Conservation (phyloP, 805 yeast genomes). For the Wickerhamiella allomyrinae region DNA sequence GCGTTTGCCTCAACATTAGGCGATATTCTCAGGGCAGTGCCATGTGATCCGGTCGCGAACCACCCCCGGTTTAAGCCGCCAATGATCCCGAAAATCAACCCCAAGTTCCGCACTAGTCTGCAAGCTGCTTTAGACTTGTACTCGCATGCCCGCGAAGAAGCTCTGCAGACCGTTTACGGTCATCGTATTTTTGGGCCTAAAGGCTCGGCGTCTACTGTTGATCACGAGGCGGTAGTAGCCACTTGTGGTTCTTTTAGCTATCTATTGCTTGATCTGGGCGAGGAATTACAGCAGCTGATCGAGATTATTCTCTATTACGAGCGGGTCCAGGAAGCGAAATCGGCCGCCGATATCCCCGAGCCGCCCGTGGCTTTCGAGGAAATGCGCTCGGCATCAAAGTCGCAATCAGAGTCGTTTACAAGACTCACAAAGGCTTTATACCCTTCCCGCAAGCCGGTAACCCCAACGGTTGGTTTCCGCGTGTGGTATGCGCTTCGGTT, state of each 20-base stretch:
- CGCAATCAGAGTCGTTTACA: constrained; percentile 6
- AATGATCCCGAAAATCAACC: constrained; percentile 27
- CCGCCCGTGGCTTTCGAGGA: constrained; percentile 17
- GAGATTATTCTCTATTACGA: constrained; percentile 1
- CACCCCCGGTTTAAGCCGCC: constrained; percentile 40
- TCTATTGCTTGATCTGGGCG: constrained; percentile 46
- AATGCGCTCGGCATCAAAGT: not conserved
- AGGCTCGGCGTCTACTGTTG: constrained; percentile 28
- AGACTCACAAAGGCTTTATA: constrained; percentile 11
- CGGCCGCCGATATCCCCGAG: constrained; percentile 22
- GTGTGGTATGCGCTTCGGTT: constrained; percentile 31
- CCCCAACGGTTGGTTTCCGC: constrained; percentile 15
- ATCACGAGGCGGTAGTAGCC: constrained; percentile 72
- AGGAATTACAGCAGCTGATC: constrained; percentile 39
- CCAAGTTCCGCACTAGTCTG: constrained; percentile 30
- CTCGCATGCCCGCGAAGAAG: constrained; percentile 39
- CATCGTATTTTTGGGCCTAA: constrained; percentile 33
- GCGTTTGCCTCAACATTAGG: constrained; percentile 50
- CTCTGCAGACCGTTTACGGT: constrained; percentile 44
- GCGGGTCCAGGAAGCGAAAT: constrained; percentile 15
- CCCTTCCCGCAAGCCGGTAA: constrained; percentile 10
- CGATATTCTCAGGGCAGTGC: constrained; percentile 32
- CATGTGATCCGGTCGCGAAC: constrained; percentile 11
- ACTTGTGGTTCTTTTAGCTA: constrained; percentile 69
- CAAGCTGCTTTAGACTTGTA: constrained; percentile 40